Evolutionary conservation across 768 basidiomycete species (phyloP), one percentile per base, ranked within the genome.

Genomic region (Scleroderma bovista): DNA sequence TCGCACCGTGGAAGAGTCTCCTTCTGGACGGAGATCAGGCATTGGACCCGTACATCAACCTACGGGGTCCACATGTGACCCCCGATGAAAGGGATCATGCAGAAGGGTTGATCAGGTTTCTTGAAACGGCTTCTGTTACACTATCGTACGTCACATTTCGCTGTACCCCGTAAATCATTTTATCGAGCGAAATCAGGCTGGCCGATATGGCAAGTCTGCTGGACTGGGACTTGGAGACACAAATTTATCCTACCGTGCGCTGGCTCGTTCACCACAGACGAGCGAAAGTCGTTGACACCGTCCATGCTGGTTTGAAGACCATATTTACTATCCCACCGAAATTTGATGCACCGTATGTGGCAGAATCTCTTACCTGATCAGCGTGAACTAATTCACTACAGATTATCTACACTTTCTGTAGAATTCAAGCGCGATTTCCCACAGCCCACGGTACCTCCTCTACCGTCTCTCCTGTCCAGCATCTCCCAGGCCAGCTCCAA

Each of bases 1-100:
- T 97, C 20, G 75, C 81, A 15, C 94, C 95, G 6, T 98, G 95
- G 95, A 96, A 96, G 62, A 87, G 90, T 19, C 64, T 98, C 15
- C 69, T 98, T 6, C 75, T 93, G 15, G 86, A 91, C 46, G 70
- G 78, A 57, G 69, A 76, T 15, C 73, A 75, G 15, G 78, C 75
- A 23, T 61, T 78, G 45, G 82, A 85, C 51, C 78, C 82, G 1
- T 79, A 80, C 54, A 70, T 76, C 60, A 83, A 81, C 51, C 66
- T 85, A 44, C 69, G 77, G 54, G 79, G 77, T 2, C 77, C 79
- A 1, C 79, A 83, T 48, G 71, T 83, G 16, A 78, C 71, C 47
- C 71, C 80, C 0, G 86, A 86, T 40, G 88, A 90, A 54, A 72
- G 78, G 47, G 73, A 75, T 20, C 70, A 87, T 16, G 84, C 84